Evolutionary conservation across 1,284 basidiomycete genomes (phyloP).

Genomic region (Papiliotrema nemorosa): DNA sequence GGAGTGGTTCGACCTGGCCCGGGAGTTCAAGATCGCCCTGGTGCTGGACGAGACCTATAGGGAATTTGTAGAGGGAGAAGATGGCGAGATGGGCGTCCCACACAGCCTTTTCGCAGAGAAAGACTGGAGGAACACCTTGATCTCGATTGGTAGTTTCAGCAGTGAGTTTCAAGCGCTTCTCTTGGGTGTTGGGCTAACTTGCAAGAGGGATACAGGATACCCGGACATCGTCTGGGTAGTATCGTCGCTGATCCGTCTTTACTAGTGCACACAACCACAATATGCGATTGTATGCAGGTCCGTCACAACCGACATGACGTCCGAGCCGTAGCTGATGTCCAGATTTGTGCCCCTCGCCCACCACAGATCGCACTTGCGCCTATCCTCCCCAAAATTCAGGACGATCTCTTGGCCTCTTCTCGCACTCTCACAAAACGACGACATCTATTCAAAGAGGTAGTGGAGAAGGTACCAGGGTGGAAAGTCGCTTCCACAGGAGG

Average conservation of each 20-base stretch:
- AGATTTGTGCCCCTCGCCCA: conserved; percentile 72
- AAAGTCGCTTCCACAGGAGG: conserved; percentile 64
- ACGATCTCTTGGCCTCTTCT: conserved; percentile 57
- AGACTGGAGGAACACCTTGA: conserved; percentile 62
- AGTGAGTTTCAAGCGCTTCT: conserved; percentile 29
- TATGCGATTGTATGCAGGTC: conserved; percentile 68
- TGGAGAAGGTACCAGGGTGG: conserved; percentile 56
- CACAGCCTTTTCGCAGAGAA: conserved; percentile 48
- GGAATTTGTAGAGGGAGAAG: conserved; percentile 62
- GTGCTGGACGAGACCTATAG: conserved; percentile 87
- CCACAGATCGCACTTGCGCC: conserved; percentile 65
- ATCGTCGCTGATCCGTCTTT: conserved; percentile 65
- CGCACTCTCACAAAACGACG: conserved; percentile 59
- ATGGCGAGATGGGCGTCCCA: conserved; percentile 24
- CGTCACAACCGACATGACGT: conserved; percentile 14
- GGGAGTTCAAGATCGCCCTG: conserved; percentile 61
- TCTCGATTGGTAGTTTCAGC: conserved; percentile 72
- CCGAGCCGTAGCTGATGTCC: conserved; percentile 20
- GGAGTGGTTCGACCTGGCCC: conserved; percentile 63
- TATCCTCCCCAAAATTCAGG: conserved; percentile 56
- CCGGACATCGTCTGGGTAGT: conserved; percentile 76
- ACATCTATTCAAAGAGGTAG: conserved; percentile 54
- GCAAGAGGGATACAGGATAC: conserved; percentile 76
- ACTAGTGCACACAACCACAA: conserved; percentile 58
- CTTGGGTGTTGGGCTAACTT: neutral